phyloP scores from a whole-genome alignment of 192 early-diverging fungal genomes.

The Coemansia sp. region DNA sequence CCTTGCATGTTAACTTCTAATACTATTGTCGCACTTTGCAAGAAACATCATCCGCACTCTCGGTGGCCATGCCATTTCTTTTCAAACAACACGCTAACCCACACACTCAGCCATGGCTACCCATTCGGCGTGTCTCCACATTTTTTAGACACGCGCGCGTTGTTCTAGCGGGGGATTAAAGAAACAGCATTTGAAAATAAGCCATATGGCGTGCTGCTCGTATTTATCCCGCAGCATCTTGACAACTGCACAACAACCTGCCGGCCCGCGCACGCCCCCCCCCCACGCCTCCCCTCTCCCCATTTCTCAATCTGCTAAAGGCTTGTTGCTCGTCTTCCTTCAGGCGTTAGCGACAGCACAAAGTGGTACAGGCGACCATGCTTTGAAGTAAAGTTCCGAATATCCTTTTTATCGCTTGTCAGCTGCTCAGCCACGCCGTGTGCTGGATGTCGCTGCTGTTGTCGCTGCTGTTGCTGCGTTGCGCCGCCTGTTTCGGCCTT shows the following conservation, averaged over 20 bases:
- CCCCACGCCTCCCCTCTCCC: too few species aligned
- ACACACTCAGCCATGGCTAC: too few species aligned
- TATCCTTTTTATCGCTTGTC: constrained; percentile 28
- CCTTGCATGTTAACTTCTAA: too few species aligned
- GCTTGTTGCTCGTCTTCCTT: constrained; percentile 23
- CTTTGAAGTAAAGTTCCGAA: constrained; percentile 35
- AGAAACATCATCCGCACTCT: not conserved
- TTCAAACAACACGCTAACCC: not conserved
- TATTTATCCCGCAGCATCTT: too few species aligned
- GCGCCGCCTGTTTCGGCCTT: constrained; percentile 7
- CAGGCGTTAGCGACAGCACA: constrained; percentile 33
- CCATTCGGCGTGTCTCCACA: not conserved
- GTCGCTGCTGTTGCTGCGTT: not conserved
- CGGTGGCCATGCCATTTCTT: not conserved
- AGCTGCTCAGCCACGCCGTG: constrained; percentile 2
- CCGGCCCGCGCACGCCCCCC: too few species aligned
- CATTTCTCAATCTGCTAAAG: not conserved
- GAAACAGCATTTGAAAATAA: too few species aligned
- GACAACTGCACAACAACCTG: too few species aligned
- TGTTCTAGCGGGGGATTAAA: too few species aligned
- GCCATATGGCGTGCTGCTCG: too few species aligned
- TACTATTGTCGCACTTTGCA: not conserved
- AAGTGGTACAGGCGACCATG: constrained; percentile 46
- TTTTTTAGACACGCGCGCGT: not conserved
- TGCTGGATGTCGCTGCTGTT: not conserved